Base-by-base conservation (phyloP, 495 filamentous ascomycete species). In the Daldinia grandis region DNA sequence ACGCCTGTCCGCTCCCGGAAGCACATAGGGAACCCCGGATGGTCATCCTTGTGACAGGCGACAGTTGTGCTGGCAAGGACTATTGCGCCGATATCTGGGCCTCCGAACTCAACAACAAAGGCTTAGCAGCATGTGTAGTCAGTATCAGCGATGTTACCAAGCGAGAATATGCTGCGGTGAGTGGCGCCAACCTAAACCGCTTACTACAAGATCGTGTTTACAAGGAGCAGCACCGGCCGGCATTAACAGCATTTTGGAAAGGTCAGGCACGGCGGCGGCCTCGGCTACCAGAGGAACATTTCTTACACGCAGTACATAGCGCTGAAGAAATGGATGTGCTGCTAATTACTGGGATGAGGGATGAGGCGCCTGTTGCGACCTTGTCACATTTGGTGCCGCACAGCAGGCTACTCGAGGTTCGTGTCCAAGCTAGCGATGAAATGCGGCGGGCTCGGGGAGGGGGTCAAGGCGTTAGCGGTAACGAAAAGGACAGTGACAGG, bases 301-400 rank as follows among this genome's bases (percentile, higher is more conserved):
- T 90, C 72, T 66, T 85, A 38, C 66, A 82, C 65, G 74, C 83
- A 38, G 85, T 89, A 15, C 31, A 78, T 65, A 54, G 61, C 42
- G 81, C 81, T 21, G 72, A 31, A 66, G 83, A 85, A 79, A 78
- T 81, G 19, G 83, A 89, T 65, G 87, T 89, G 57, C 80, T 90
- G 53, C 61, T 91, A 33, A 87, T 91, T 73, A 90, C 88, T 0
- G 89, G 89, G 5, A 87, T 91, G 86, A 88, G 87, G 81, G 88
- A 90, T 64, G 79, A 87, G 72, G 84, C 86, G 5, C 88, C 87
- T 4, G 84, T 91, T 35, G 79, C 84, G 65, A 56, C 67, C 53
- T 83, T 87, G 1, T 86, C 85, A 30, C 83, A 84, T 81, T 76
- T 89, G 62, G 85, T 89, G 47, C 86, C 88, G 65, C 76, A 82